Percentiles rank a stretch among this genome's conserved stretches.
Conservation (phyloP, 306 rosid species). For the Cucurbita maxima region DNA sequence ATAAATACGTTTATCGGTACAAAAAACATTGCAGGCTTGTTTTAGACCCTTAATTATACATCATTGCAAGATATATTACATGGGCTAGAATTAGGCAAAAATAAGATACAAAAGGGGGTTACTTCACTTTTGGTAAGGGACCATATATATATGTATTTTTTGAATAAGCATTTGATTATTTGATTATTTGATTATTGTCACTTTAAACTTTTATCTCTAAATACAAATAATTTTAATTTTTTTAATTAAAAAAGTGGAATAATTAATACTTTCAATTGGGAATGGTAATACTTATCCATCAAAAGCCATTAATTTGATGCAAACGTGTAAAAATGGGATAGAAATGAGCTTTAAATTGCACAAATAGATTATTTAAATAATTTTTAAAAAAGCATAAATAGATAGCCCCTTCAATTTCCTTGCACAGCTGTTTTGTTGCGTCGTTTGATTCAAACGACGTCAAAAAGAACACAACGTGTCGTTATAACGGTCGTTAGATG, state of each 20-base stretch:
- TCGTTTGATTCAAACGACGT: constrained; percentile 3
- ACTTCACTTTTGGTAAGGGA: not conserved
- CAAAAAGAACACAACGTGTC: not conserved
- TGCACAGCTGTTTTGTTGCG: not conserved
- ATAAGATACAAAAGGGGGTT: not conserved
- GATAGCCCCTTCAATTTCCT: not conserved
- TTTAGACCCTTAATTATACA: not conserved
- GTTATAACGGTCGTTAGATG: constrained; percentile 21
- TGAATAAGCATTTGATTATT: too few relatives aligned
- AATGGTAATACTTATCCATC: not conserved
- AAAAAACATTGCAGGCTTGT: not conserved
- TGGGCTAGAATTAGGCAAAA: not conserved
- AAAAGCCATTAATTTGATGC: not conserved
- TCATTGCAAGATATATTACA: not conserved
- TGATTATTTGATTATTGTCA: too few relatives aligned
- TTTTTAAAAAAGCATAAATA: not conserved
- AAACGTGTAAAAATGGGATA: not conserved
- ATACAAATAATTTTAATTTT: not conserved
- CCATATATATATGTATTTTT: not conserved
- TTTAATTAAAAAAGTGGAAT: not conserved
- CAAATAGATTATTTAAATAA: too few relatives aligned
- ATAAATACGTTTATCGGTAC: too few relatives aligned
- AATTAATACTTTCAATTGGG: not conserved
- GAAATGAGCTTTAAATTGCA: not conserved
- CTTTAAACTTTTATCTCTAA: not conserved